Percentiles rank a stretch among this genome's conserved stretches.
phyloP scores from a whole-genome alignment of 2,329 filamentous ascomycete species.

The Dactylellina sp. region DNA sequence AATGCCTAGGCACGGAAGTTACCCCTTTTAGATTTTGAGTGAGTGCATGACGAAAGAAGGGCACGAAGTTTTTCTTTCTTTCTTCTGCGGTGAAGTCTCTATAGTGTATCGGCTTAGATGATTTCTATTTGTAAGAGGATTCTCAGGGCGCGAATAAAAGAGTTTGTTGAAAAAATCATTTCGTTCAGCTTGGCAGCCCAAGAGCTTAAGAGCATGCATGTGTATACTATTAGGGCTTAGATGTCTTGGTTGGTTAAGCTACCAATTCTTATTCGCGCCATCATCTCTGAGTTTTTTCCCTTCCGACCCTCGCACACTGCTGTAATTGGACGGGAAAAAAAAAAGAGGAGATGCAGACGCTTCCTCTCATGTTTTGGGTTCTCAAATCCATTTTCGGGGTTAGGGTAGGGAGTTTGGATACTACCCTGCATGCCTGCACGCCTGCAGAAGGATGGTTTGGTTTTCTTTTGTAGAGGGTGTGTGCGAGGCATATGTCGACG shows the following conservation, averaged over 20 bases:
- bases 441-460: conserved; percentile 23
- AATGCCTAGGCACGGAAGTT: conserved; percentile 45
- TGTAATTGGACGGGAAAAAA: conserved; percentile 1
- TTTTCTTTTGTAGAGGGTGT: background rate
- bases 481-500: conserved; percentile 16
- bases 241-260: background rate
- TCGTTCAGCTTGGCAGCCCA: conserved; percentile 9
- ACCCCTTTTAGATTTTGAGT: conserved; percentile 35
- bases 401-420: conserved; percentile 9
- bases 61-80: background rate
- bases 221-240: conserved; percentile 12
- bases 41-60: conserved; percentile 49
- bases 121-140: conserved; percentile 25
- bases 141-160: conserved; percentile 11
- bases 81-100: too few species aligned
- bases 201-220: background rate
- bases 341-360: background rate
- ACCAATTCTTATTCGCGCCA: background rate
- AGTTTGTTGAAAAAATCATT: background rate
- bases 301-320: background rate
- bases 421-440: conserved; percentile 43
- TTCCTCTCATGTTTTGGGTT: background rate
- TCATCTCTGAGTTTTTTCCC: background rate
- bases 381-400: conserved; percentile 1
- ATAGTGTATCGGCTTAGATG: conserved; percentile 4